Evolutionary conservation across 2,329 filamentous ascomycete genomes (phyloP), one percentile per base, ranked within the genome.

Genomic region (Microascus cirrosus): DNA sequence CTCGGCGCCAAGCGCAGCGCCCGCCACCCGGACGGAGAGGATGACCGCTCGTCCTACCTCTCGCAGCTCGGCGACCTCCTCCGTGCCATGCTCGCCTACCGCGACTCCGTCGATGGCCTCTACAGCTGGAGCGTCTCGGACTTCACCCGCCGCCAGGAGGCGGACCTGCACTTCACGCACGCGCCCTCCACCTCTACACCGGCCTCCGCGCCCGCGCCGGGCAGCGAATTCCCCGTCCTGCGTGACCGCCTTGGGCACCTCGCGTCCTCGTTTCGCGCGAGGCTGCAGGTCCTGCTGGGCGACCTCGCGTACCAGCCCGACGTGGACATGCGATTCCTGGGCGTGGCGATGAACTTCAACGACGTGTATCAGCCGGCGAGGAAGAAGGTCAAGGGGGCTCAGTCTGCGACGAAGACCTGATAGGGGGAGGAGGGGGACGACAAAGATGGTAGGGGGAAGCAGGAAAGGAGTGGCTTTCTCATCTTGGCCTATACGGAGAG

Each of bases 321-420:
- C 69, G 86, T 92, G 56, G 94, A 99, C 70, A 90, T 99, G 85
- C 81, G 93, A 58, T 97, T 97, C 77, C 74, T 99, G 63, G 94
- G 90, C 45, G 91, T 97, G 53, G 89, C 94, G 48, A 97, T 99
- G 90, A 99, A 97, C 73, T 99, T 97, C 73, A 99, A 99, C 72
- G 93, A 97, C 69, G 89, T 95, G 28, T 97, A 97, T 71, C 83
- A 89, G 71, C 89, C 90, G 15, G 82, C 85, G 52, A 79, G 85
- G 65, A 81, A 85, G 69, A 84, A 85, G 72, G 73, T 79, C 59
- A 78, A 75, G 70, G 57, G 42, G 12, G 56, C 65, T 5, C 56
- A 53, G 56, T 58, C 56, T 5, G 61, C 63, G 13, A 62, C 36
- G 20, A 53, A 53, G 13, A 20, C 56, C 5, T 25, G 56, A 54